Percentiles rank a stretch among this genome's conserved stretches.
phyloP scores from a whole-genome alignment of 106 monocot genomes.

The Dendrobium chrysotoxum region DNA sequence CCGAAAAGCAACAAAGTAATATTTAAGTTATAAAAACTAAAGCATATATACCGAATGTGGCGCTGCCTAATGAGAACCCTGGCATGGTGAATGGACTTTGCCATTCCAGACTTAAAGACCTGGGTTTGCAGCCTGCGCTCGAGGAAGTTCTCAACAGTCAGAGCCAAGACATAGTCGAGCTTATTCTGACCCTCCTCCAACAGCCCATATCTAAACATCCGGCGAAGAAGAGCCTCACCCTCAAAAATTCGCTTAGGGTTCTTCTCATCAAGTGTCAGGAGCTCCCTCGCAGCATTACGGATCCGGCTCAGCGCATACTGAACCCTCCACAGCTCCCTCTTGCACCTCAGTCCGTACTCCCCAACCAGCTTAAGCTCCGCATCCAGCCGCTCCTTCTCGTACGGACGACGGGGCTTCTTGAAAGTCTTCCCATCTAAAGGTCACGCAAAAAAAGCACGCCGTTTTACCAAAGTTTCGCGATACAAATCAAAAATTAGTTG shows the following conservation, averaged over 20 bases:
- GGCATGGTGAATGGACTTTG: conserved; percentile 83
- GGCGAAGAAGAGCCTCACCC: conserved; percentile 77
- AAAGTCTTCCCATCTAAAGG: conserved; percentile 85
- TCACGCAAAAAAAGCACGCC: background rate
- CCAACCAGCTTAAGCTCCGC: conserved; percentile 91
- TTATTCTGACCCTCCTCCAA: conserved; percentile 78
- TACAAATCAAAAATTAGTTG: background rate
- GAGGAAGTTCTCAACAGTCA: conserved; percentile 89
- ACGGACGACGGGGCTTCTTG: conserved; percentile 91
- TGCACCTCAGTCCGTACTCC: conserved; percentile 88
- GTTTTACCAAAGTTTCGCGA: background rate
- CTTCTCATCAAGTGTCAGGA: conserved; percentile 88
- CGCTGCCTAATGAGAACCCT: conserved; percentile 84
- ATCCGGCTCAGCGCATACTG: conserved; percentile 86
- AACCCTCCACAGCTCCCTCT: conserved; percentile 87
- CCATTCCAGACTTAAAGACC: conserved; percentile 88
- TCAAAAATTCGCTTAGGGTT: conserved; percentile 75
- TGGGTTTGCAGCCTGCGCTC: conserved; percentile 84
- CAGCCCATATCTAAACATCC: conserved; percentile 86
- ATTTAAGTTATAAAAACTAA: too few relatives aligned
- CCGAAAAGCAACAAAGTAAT: too few relatives aligned
- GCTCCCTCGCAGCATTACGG: conserved; percentile 81
- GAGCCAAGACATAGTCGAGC: conserved; percentile 82
- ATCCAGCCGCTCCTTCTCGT: conserved; percentile 90
- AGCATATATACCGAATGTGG: conserved; percentile 58